Evolutionary conservation across 2,329 filamentous ascomycete species (phyloP), one percentile per base, ranked within the genome.

Genomic region (Colletotrichum spaethianum): DNA sequence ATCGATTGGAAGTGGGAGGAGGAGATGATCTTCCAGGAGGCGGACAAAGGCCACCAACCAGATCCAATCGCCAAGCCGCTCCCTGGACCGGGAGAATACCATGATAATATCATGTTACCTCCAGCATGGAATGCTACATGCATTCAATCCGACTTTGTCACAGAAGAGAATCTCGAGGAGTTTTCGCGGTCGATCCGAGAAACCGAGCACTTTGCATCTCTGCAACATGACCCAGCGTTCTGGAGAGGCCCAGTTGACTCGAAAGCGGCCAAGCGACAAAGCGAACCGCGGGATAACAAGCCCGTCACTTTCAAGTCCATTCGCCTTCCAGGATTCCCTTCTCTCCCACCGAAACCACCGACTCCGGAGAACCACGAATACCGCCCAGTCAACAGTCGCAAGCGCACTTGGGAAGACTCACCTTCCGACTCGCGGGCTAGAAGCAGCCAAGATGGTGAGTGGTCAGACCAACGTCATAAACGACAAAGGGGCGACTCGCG

Each of bases 61-160:
- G 85, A 87, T 46, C 82, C 84, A n/a, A 83, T 87, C 65, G 84
- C 83, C 16, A 86, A 83, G 70, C 85, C 86, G 26, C 78, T 88
- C 1, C 81, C 73, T 1, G 46, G 67, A 14, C 73, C 84, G 4
- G 74, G 76, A 20, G 77, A 79, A 23, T 87, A 85, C 70, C 83
- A 80, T 48, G 84, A 86, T 26, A 82, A 84, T 20, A 81, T 86
- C 9, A 83, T 87, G 40, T 83, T 86, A 48, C 84, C 86, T 33
- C 83, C 82, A 23, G 80, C 83, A 6, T 84, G 83, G 76, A 81
- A 85, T 73, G 81, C 84, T 16, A 80, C 80, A 26, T 82, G 81
- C 66, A 81, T 87, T 57, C 82, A 83, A 53, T 87, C 86, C 2
- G 79, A 82, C 31, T 87, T 83, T 74, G 83, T 84, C 64, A 82